These are phyloP conservation scores for Cadophora sp. DNA, from an alignment of 2,329 filamentous ascomycete genomes.

Conservation along the genomic window DNA sequence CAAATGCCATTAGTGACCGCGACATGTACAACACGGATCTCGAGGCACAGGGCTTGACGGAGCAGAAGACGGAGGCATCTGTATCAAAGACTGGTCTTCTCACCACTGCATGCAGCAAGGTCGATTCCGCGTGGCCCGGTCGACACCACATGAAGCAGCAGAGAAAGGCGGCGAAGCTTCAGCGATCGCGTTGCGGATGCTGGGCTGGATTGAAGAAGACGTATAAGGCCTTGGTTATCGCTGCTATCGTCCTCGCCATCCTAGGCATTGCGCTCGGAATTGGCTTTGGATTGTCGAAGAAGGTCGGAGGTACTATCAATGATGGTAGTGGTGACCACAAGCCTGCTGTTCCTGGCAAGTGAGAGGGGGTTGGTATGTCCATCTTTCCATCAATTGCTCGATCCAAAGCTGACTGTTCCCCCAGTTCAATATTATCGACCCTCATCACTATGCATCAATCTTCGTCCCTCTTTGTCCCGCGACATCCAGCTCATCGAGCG, in stretches of 20 bases:
- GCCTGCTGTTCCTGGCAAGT: slow-evolving; percentile 27
- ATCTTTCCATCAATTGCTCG: neutral
- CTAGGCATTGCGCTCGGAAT: slow-evolving; percentile 31
- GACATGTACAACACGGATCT: slow-evolving; percentile 26
- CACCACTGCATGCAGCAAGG: slow-evolving; percentile 25
- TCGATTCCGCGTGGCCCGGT: slow-evolving; percentile 33
- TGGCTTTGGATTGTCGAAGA: slow-evolving; percentile 29
- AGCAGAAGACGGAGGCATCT: slow-evolving; percentile 22
- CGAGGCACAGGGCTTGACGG: slow-evolving; percentile 31
- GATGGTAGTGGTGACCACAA: slow-evolving; percentile 25
- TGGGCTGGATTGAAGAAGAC: slow-evolving; percentile 32
- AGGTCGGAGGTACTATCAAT: slow-evolving; percentile 25
- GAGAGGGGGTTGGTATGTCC: slow-evolving; percentile 13
- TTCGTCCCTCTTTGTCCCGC: slow-evolving; percentile 7
- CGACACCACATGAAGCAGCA: slow-evolving; percentile 29
- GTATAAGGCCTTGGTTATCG: slow-evolving; percentile 27
- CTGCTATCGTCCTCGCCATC: slow-evolving; percentile 27
- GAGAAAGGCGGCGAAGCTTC: slow-evolving; percentile 28
- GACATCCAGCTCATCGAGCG: slow-evolving; percentile 15
- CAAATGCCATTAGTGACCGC: neutral
- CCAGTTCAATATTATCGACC: slow-evolving; percentile 8
- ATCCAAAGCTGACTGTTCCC: neutral
- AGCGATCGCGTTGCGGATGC: slow-evolving; percentile 27
- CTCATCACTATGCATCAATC: neutral
- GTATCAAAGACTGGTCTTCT: slow-evolving; percentile 25